phyloP scores from a whole-genome alignment of 2,329 filamentous ascomycete genomes.

The Escovopsis sp. region DNA sequence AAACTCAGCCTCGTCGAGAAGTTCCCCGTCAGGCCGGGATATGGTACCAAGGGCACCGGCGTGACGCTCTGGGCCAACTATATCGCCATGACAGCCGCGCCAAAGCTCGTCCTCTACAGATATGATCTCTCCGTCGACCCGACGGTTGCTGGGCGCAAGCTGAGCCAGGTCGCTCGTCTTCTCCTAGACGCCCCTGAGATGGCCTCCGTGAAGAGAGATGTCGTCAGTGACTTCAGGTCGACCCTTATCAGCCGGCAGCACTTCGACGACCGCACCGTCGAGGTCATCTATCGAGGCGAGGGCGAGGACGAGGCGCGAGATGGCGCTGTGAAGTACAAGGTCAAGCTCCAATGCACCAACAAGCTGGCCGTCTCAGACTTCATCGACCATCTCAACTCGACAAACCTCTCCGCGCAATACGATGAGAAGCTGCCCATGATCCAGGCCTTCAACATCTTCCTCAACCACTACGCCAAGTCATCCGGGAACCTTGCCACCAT shows the following conservation, averaged over 20 bases:
- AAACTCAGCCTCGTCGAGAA: slow-evolving; percentile 1
- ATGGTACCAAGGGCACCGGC: slow-evolving; percentile 5
- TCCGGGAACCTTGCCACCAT: slow-evolving; percentile 11
- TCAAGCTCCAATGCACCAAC: slow-evolving; percentile 12
- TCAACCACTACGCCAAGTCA: slow-evolving; percentile 20
- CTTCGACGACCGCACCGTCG: slow-evolving; percentile 7
- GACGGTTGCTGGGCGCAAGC: slow-evolving; percentile 3
- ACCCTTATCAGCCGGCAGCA: slow-evolving; percentile 15
- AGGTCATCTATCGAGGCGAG: slow-evolving; percentile 15
- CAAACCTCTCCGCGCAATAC: slow-evolving; percentile 8
- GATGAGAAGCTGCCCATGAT: slow-evolving; percentile 12
- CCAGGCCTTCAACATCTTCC: slow-evolving; percentile 10
- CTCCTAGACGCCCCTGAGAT: slow-evolving; percentile 12
- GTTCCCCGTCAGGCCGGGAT: slow-evolving; percentile 6
- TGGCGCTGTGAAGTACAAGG: slow-evolving; percentile 8
- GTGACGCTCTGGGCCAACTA: slow-evolving; percentile 9
- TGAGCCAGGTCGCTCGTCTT: slow-evolving; percentile 8
- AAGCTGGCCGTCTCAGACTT: slow-evolving; percentile 12
- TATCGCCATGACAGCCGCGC: slow-evolving; percentile 3
- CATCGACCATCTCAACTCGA: slow-evolving; percentile 14
- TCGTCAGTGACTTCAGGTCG: slow-evolving; percentile 21
- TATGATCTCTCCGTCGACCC: slow-evolving; percentile 6
- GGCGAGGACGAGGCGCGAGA: slow-evolving; percentile 14
- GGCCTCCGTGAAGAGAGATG: slow-evolving; percentile 3
- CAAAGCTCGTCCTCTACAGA: slow-evolving; percentile 6